Percentiles rank a stretch among this genome's conserved stretches.
Evolutionary conservation across 2,329 filamentous ascomycete genomes (phyloP).

Genomic region (Drechslera avenae): DNA sequence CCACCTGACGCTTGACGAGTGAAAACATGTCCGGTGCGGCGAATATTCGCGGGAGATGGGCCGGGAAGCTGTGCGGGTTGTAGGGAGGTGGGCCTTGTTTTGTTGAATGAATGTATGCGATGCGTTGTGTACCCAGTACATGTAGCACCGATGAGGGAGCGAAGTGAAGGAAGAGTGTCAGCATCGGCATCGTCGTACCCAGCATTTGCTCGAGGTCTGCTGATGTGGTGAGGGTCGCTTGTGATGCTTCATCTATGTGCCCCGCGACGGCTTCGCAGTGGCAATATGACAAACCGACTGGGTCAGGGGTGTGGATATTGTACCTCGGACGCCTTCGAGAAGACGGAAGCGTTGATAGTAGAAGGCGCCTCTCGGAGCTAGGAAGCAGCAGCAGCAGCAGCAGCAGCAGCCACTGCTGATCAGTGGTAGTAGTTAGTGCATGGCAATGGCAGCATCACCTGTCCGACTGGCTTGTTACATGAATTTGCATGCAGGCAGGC

Average conservation of each 20-base stretch:
- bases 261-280: constrained; percentile 36
- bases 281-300: constrained; percentile 32
- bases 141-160: constrained; percentile 19
- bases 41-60: background rate
- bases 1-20: too few species aligned
- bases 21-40: too few species aligned
- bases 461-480: constrained; percentile 4
- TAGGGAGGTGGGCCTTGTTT: too few species aligned
- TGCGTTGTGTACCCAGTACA: background rate
- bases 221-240: constrained; percentile 27
- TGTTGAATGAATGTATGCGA: background rate
- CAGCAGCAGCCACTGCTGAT: constrained; percentile 2
- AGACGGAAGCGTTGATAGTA: constrained; percentile 25
- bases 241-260: constrained; percentile 45
- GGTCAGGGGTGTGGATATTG: constrained; percentile 34
- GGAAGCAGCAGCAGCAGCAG: background rate
- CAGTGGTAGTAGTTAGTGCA: background rate
- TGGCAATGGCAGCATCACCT: background rate
- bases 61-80: too few species aligned
- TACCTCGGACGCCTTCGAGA: constrained; percentile 26
- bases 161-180: constrained; percentile 6
- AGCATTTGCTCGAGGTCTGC: constrained; percentile 10
- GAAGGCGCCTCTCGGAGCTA: background rate
- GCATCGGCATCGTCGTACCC: constrained; percentile 4
- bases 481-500: constrained; percentile 35